Percentiles rank a stretch among this genome's conserved stretches.
Conservation (phyloP, 805 yeast genomes). For the Ogataea pilisensis region DNA sequence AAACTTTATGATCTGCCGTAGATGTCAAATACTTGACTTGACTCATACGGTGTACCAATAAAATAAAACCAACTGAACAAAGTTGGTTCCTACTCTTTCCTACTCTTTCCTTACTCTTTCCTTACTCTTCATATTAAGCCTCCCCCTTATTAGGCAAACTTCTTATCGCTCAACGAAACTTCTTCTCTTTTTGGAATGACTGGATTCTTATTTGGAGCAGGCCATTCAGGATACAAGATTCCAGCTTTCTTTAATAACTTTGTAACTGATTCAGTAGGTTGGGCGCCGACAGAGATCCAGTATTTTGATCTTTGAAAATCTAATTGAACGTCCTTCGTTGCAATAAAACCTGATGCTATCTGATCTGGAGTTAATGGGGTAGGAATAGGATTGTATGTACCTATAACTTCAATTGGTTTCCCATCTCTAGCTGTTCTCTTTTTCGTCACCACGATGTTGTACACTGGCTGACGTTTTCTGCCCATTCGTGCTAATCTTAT, state of each 20-base stretch:
- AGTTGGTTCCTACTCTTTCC: background rate
- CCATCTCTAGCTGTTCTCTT: slow-evolving; percentile 75
- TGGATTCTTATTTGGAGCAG: slow-evolving; percentile 38
- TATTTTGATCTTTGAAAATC: slow-evolving; percentile 89
- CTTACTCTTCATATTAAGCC: slow-evolving; percentile 7
- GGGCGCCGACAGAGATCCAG: slow-evolving; percentile 98
- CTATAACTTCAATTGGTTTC: slow-evolving; percentile 90
- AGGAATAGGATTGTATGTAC: slow-evolving; percentile 87
- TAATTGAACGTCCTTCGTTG: slow-evolving; percentile 72
- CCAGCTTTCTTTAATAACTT: slow-evolving; percentile 78
- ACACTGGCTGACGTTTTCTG: slow-evolving; percentile 78
- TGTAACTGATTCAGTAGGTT: slow-evolving; percentile 79
- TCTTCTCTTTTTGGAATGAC: slow-evolving; percentile 18
- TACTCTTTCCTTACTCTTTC: background rate
- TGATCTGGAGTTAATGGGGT: slow-evolving; percentile 62
- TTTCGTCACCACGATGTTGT: slow-evolving; percentile 87
- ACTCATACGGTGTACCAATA: too few species aligned
- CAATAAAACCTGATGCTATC: slow-evolving; percentile 47
- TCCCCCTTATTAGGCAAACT: slow-evolving; percentile 18
- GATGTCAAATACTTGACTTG: too few species aligned
- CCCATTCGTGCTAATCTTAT: slow-evolving; percentile 94
- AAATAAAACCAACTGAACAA: too few species aligned
- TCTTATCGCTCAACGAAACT: slow-evolving; percentile 20
- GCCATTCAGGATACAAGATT: slow-evolving; percentile 57
- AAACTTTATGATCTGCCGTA: too few species aligned